Evolutionary conservation across 1,284 basidiomycete genomes (phyloP).

Genomic region (Moniliophthora roreri): DNA sequence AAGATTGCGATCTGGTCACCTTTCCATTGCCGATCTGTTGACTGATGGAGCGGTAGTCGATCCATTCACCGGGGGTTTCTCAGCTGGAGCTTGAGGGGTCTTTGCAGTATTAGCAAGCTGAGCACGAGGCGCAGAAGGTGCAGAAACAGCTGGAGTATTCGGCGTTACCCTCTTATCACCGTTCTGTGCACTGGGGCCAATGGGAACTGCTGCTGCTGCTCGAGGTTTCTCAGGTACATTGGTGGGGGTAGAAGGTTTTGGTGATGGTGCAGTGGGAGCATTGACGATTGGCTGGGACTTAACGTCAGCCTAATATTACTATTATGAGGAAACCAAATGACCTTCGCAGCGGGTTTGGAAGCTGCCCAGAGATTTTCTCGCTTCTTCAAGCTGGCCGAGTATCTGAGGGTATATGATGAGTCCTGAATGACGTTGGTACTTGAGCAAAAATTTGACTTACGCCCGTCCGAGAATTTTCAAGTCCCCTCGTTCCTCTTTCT

Average conservation of each 20-base stretch:
- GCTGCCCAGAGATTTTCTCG: constrained; percentile 60
- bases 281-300: too few relatives aligned
- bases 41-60: constrained; percentile 16
- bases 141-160: constrained; percentile 30
- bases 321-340: neutral
- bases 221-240: constrained; percentile 40
- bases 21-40: constrained; percentile 64
- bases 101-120: constrained; percentile 39
- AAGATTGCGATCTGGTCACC: constrained; percentile 37
- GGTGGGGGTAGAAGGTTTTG: constrained; percentile 33
- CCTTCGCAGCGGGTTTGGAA: constrained; percentile 29
- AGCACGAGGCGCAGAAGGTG: constrained; percentile 60
- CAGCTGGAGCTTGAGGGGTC: constrained; percentile 22
- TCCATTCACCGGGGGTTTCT: constrained; percentile 20
- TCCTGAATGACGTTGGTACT: neutral
- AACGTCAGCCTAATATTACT: too few relatives aligned
- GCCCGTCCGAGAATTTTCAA: constrained; percentile 80
- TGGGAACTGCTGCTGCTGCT: constrained; percentile 29
- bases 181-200: constrained; percentile 35
- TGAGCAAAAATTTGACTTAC: constrained; percentile 38
- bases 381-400: constrained; percentile 70
- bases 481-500: constrained; percentile 77
- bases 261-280: constrained; percentile 29
- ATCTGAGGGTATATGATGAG: constrained; percentile 36
- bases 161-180: constrained; percentile 29